phyloP scores from a whole-genome alignment of 2,329 filamentous ascomycete species.

The Teratosphaeria viscida region DNA sequence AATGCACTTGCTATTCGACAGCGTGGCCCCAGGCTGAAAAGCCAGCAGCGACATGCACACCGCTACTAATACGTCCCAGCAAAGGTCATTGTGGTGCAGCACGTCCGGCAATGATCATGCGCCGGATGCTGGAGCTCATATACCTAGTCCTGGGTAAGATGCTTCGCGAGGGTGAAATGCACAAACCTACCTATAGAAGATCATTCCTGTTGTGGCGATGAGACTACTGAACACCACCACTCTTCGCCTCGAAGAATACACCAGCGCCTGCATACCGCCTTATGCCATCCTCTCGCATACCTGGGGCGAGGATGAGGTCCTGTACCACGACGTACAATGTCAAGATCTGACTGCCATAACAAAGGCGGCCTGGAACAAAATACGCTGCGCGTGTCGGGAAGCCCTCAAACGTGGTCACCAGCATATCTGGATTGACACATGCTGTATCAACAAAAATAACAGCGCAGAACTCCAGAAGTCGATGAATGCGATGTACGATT shows the following conservation, averaged over 20 bases:
- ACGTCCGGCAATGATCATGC: neutral
- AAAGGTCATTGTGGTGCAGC: neutral
- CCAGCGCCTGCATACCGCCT: slow-evolving; percentile 1
- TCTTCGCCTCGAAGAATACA: neutral
- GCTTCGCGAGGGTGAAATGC: too few relatives aligned
- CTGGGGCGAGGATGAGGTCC: slow-evolving; percentile 11
- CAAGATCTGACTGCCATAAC: neutral
- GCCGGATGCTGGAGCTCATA: neutral
- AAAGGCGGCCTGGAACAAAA: neutral
- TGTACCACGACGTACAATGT: slow-evolving; percentile 7
- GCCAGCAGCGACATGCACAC: neutral
- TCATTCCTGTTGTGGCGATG: neutral
- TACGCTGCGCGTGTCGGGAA: neutral
- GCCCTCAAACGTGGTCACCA: neutral
- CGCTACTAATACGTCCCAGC: neutral
- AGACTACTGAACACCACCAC: neutral
- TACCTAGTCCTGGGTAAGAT: neutral
- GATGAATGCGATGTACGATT: slow-evolving; percentile 5
- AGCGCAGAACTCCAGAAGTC: slow-evolving; percentile 10
- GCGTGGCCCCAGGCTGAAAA: neutral
- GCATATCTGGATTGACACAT: slow-evolving; percentile 6
- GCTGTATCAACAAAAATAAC: slow-evolving; percentile 14
- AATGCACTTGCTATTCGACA: neutral
- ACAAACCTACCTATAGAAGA: too few relatives aligned
- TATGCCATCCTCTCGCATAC: slow-evolving; percentile 18